Base-by-base conservation (phyloP, 2,329 filamentous ascomycete species). In the Samsoniella hepiali region DNA sequence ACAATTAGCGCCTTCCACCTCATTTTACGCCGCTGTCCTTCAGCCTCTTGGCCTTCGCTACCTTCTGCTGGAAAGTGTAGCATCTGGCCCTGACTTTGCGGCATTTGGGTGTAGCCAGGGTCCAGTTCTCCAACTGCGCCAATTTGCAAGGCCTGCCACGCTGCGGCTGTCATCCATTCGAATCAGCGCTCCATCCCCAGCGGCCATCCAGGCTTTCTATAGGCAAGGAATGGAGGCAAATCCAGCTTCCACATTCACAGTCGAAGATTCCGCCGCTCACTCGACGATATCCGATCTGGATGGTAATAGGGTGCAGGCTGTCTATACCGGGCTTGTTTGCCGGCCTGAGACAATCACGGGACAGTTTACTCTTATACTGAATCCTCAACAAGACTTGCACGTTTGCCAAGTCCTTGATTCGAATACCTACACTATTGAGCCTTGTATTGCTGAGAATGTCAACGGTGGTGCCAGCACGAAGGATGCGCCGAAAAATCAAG, bases 231-330 rank as follows among this genome's bases (percentile, higher is more conserved):
- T 91, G 59, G 87, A 84, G 68, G 88, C 90, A 53, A 76, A 80
- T 69, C 79, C 81, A 54, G 72, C 71, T 83, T 69, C 79, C 79
- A 69, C 56, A 77, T 71, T 79, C 63, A 68, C 40, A 15, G 15
- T n/a, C 8, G 17, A 62, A 36, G 27, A 10, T 47, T 63, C 22
- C 6, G 9, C 27, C 36, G 27, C 38, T 34, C 59, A 51, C 77
- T 84, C 75, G 79, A 85, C 78, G 81, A 87, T 92, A 47, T 83
- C 87, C 65, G 92, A 96, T 75, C 83, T 91, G 62, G 91, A 96
- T 77, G 91, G 91, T 58, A 96, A 96, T 77, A 90, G 84, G 69
- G 87, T 96, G 72, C 91, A 95, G 72, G 89, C 91, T 36, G 85
- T 93, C 57, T 90, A 31, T 29, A 56, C 29, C 15, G 59, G 44